These are phyloP conservation scores for Aspergillus calidoustus DNA, from an alignment of 2,329 filamentous ascomycete genomes.

Conservation along the genomic window DNA sequence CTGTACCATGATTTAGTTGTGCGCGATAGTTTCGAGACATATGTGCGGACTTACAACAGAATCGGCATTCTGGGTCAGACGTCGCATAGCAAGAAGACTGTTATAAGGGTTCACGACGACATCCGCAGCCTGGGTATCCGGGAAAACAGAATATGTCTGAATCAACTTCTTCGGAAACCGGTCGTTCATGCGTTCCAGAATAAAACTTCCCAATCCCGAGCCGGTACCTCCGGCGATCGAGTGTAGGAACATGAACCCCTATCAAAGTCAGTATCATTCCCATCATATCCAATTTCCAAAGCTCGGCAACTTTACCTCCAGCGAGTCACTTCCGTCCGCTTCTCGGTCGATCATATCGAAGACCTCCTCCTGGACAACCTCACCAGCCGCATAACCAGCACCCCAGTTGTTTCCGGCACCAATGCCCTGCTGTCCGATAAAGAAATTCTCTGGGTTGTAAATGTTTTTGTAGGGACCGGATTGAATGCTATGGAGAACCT, in stretches of 20 bases:
- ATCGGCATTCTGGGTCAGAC: slow-evolving; percentile 94
- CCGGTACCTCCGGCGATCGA: slow-evolving; percentile 97
- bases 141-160: slow-evolving; percentile 98
- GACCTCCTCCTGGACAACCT: slow-evolving; percentile 91
- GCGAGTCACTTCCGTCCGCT: slow-evolving; percentile 94
- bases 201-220: slow-evolving; percentile 91
- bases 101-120: slow-evolving; percentile 99
- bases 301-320: slow-evolving; percentile 65
- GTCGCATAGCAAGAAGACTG: slow-evolving; percentile 86
- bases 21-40: not conserved
- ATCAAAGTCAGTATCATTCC: slow-evolving; percentile 9
- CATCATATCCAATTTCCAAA: not conserved
- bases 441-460: slow-evolving; percentile 99
- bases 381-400: slow-evolving; percentile 90
- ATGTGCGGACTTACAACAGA: slow-evolving; percentile 69
- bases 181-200: slow-evolving; percentile 94
- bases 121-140: slow-evolving; percentile 86
- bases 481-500: slow-evolving; percentile 91
- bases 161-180: slow-evolving; percentile 98
- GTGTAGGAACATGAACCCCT: slow-evolving; percentile 98
- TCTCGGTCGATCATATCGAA: slow-evolving; percentile 99
- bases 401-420: slow-evolving; percentile 99
- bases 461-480: slow-evolving; percentile 95
- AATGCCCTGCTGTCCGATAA: slow-evolving; percentile 88
- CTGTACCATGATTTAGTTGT: slow-evolving; percentile 40